Evolutionary conservation across 2,329 filamentous ascomycete species (phyloP), one percentile per base, ranked within the genome.

Genomic region (Gaeumannomyces sp.): DNA sequence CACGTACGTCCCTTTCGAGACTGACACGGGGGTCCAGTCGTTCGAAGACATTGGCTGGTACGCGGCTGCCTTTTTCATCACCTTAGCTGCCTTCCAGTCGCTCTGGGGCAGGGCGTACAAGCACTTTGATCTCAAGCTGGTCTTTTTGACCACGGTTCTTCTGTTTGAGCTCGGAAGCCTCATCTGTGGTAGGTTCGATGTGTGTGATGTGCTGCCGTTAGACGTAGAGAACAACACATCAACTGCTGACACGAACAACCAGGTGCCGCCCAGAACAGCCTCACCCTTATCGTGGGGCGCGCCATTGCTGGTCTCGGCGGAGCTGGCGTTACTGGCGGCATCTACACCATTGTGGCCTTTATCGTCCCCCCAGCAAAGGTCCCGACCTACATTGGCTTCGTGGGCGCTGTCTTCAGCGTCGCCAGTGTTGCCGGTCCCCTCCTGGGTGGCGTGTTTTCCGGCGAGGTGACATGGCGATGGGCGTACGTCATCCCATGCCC

Each of bases 221-320:
- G 8, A 45, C 38, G 19, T 14, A 45, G 6, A 45, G 38, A 45
- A 8, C 38, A 35, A 14, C 38, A 22, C 38, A 22, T 7, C 38
- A 2, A 14, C 19, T 5, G 38, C 38, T 45, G 38, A 80, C 0
- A 67, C 83, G 4, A 71, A 87, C 19, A 86, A 22, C 6, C 84
- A 68, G 84, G 73, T 65, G 66, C 77, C 65, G 79, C 84, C 0
- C 73, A 69, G 0, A 81, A 76, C 22, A 82, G 81, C 0, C 67
- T 72, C 0, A 81, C 81, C 74, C 78, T 87, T 65, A 86, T 87
- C 64, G 70, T 81, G 4, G 84, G 83, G 0, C 78, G 84, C 6
- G 80, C 81, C 1, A 73, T 86, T 4, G 81, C 83, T 0, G 84
- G 84, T 0, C 67, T 80, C 0, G 84, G 84, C 0, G 77, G 75